These are phyloP conservation scores for Metrosideros polymorpha DNA, from an alignment of 441 rosid species.

Conservation along the genomic window DNA sequence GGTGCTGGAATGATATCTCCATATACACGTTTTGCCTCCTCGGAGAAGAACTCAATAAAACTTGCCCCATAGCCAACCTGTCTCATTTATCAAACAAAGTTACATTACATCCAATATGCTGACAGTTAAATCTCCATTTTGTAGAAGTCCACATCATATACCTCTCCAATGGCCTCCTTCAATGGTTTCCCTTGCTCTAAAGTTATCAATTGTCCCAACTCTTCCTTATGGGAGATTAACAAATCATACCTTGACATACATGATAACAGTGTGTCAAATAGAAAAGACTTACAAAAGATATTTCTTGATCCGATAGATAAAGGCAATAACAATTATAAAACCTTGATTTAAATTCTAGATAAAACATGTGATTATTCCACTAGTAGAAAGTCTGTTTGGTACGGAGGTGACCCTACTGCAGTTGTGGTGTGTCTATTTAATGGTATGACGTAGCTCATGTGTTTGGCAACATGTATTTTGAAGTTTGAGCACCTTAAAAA, in stretches of 20 bases:
- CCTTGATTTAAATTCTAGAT: neutral
- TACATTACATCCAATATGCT: constrained; percentile 1
- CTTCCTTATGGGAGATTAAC: constrained; percentile 73
- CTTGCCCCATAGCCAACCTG: constrained; percentile 90
- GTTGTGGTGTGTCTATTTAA: neutral
- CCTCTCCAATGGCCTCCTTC: constrained; percentile 93
- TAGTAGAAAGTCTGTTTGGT: neutral
- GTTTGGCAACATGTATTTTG: neutral
- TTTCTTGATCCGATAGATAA: neutral
- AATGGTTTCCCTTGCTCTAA: constrained; percentile 97
- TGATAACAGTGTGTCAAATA: neutral
- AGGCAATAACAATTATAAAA: neutral
- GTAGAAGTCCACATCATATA: constrained; percentile 19
- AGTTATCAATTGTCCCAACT: constrained; percentile 92
- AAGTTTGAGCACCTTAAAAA: neutral
- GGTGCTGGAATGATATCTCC: constrained; percentile 91
- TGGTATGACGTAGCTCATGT: neutral
- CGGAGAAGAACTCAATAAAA: constrained; percentile 85
- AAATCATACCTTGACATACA: constrained; percentile 66
- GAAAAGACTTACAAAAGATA: neutral
- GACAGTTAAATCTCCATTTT: constrained; percentile 2
- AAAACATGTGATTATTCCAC: neutral
- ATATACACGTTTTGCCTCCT: constrained; percentile 93
- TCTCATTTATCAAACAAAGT: constrained; percentile 19
- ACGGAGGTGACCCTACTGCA: neutral